Evolutionary conservation across 768 basidiomycete genomes (phyloP).

Genomic region (Amanita exitialis): DNA sequence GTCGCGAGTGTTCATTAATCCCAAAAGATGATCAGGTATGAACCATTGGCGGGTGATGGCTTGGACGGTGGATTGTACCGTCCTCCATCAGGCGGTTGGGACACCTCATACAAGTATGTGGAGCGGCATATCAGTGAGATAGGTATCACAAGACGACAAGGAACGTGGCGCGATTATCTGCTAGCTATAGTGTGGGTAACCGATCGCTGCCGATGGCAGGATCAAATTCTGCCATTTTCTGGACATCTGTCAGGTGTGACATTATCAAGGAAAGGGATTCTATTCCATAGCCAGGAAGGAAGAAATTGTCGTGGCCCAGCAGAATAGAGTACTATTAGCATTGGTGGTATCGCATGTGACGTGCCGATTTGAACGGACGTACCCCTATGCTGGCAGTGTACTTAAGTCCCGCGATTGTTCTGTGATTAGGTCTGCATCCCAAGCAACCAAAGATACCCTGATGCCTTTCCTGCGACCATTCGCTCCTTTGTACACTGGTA

Average conservation of each 20-base stretch:
- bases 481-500: background rate
- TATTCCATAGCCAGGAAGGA: constrained; percentile 39
- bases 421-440: constrained; percentile 21
- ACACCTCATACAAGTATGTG: too few relatives aligned
- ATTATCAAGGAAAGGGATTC: constrained; percentile 12
- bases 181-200: background rate
- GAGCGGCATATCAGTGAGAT: too few relatives aligned
- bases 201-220: background rate
- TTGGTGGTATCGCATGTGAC: constrained; percentile 8
- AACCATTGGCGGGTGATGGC: too few relatives aligned
- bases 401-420: constrained; percentile 29
- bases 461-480: constrained; percentile 23
- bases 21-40: too few relatives aligned
- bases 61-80: too few relatives aligned
- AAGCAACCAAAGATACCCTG: constrained; percentile 33
- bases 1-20: too few relatives aligned
- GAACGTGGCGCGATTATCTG: too few relatives aligned
- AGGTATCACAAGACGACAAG: too few relatives aligned
- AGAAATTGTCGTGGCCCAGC: constrained; percentile 33
- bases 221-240: background rate
- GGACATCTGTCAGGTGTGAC: background rate
- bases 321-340: too few relatives aligned
- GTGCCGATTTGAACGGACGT: constrained; percentile 7
- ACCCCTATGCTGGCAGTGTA: constrained; percentile 36
- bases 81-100: too few relatives aligned